Evolutionary conservation across 2,329 filamentous ascomycete genomes (phyloP).

Genomic region (Fusarium chlamydosporum): DNA sequence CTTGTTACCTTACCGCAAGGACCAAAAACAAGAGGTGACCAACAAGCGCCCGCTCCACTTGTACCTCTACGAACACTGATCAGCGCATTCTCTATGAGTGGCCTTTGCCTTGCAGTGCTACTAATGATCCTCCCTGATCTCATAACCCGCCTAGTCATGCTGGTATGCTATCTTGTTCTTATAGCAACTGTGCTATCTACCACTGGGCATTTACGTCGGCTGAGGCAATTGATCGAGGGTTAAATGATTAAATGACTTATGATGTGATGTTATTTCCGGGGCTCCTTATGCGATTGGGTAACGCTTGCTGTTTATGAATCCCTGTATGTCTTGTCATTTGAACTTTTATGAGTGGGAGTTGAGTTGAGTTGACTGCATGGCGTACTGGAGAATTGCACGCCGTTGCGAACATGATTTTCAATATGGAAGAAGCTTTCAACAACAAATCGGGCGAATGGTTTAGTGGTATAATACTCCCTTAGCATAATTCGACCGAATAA

Average conservation of each 20-base stretch:
- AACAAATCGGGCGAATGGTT: constrained; percentile 51
- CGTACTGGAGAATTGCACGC: neutral
- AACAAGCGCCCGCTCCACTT: constrained; percentile 11
- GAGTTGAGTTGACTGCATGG: no score
- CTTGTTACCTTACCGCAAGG: constrained; percentile 26
- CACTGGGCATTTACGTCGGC: constrained; percentile 31
- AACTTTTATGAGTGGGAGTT: neutral
- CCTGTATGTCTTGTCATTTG: neutral
- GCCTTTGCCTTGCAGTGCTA: constrained; percentile 31
- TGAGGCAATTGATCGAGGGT: constrained; percentile 31
- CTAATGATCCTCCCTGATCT: constrained; percentile 36
- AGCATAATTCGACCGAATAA: constrained; percentile 46
- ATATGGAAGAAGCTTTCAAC: accelerated
- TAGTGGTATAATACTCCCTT: constrained; percentile 55
- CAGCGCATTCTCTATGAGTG: constrained; percentile 36
- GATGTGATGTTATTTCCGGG: neutral
- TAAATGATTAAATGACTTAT: constrained; percentile 1
- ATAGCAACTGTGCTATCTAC: constrained; percentile 28
- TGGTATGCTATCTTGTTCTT: constrained; percentile 33
- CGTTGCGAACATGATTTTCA: neutral
- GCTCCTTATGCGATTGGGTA: neutral
- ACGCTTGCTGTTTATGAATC: neutral
- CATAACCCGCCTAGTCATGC: constrained; percentile 33
- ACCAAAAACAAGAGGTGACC: constrained; percentile 13
- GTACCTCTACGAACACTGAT: constrained; percentile 30